Evolutionary conservation across 345 rosid species (phyloP).

Genomic region (Firmiana major): DNA sequence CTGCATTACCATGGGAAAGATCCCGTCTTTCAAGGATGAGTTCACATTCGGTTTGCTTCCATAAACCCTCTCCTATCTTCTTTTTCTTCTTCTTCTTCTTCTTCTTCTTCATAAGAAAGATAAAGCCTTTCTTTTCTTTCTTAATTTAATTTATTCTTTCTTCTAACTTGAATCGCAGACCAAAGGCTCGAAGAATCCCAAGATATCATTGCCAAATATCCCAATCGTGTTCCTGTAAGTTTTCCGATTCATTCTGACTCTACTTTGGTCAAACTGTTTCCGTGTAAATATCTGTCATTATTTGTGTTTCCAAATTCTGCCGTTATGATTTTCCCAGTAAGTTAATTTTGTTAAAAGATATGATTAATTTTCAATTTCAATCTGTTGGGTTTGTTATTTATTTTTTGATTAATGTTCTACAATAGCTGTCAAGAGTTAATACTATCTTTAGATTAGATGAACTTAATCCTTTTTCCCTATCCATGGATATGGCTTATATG

Average conservation of each 20-base stretch:
- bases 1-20: conserved; percentile 27
- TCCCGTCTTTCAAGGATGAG: conserved; percentile 48
- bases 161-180: conserved; percentile 29
- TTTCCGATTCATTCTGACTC: not conserved
- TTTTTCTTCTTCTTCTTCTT: too few species aligned
- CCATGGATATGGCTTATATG: not conserved
- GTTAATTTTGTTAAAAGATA: not conserved
- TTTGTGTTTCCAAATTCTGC: not conserved
- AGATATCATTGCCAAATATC: conserved; percentile 49
- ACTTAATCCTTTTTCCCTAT: not conserved
- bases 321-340: not conserved
- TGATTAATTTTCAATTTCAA: not conserved
- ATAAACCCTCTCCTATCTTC: not conserved
- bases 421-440: too few species aligned
- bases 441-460: too few species aligned
- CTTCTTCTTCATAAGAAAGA: too few species aligned
- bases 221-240: conserved; percentile 66
- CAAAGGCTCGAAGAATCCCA: conserved; percentile 54
- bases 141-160: not conserved
- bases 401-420: not conserved
- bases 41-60: conserved; percentile 48
- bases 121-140: not conserved
- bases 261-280: not conserved
- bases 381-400: not conserved
- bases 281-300: not conserved